Conservation (phyloP, 805 yeast species). For the Candida palmyrensis region DNA sequence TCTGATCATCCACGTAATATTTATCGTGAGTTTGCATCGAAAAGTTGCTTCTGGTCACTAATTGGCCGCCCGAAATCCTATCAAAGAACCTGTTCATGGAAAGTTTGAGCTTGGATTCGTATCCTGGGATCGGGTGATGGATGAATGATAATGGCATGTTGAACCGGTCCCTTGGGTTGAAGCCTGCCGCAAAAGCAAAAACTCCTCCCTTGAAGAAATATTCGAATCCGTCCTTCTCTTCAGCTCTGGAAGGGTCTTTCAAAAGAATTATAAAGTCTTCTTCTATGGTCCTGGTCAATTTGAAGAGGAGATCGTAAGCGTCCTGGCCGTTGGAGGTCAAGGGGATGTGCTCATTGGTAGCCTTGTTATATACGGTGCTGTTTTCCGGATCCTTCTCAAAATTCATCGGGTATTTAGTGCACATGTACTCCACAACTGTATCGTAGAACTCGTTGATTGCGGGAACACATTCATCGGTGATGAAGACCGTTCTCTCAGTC, state of each 20-base stretch:
- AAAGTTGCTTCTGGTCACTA: slow-evolving; percentile 36
- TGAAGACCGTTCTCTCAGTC: slow-evolving; percentile 24
- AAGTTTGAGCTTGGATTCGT: slow-evolving; percentile 30
- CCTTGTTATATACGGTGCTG: slow-evolving; percentile 17
- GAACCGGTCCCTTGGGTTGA: slow-evolving; percentile 33
- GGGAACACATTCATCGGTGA: slow-evolving; percentile 25
- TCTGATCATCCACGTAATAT: slow-evolving; percentile 32
- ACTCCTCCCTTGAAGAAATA: slow-evolving; percentile 40
- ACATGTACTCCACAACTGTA: slow-evolving; percentile 24
- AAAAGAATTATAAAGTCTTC: slow-evolving; percentile 37
- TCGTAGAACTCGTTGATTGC: slow-evolving; percentile 35
- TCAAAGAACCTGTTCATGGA: slow-evolving; percentile 39
- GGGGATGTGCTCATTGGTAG: slow-evolving; percentile 22
- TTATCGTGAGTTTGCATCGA: slow-evolving; percentile 35
- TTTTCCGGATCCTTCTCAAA: slow-evolving; percentile 15
- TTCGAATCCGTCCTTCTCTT: slow-evolving; percentile 29
- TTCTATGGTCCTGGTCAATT: slow-evolving; percentile 27
- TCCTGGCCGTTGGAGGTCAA: slow-evolving; percentile 6
- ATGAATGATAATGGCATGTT: slow-evolving; percentile 32
- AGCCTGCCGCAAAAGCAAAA: slow-evolving; percentile 43
- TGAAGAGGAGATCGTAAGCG: slow-evolving; percentile 13
- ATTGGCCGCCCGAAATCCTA: slow-evolving; percentile 29
- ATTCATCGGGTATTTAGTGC: slow-evolving; percentile 35
- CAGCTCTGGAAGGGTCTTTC: slow-evolving; percentile 24
- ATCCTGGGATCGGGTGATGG: slow-evolving; percentile 40